A percentile compares a stretch with the other conserved stretches of the same genome.
These are phyloP conservation scores for Rhinocladiella similis DNA, from an alignment of 2,329 filamentous ascomycete genomes.

Conservation along the genomic window DNA sequence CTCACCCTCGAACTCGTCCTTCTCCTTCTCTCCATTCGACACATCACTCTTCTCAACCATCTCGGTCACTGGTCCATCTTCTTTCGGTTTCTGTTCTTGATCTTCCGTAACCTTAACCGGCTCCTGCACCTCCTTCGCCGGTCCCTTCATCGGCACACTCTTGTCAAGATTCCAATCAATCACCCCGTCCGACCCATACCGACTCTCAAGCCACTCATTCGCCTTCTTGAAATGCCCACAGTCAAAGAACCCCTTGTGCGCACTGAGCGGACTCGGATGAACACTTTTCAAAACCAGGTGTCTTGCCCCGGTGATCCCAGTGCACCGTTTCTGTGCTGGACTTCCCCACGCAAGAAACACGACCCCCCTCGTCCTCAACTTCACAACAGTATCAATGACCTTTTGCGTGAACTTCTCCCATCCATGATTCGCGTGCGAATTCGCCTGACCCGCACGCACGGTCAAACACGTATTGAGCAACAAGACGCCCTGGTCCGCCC, in stretches of 20 bases:
- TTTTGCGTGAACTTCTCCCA: conserved; percentile 94
- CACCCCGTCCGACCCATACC: conserved; percentile 76
- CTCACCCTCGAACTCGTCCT: conserved; percentile 35
- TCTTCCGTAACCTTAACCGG: conserved; percentile 18
- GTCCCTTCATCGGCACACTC: conserved; percentile 23
- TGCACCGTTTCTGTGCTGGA: conserved; percentile 77
- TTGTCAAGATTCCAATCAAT: conserved; percentile 78
- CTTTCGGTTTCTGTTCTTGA: conserved; percentile 13
- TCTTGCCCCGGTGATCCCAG: conserved; percentile 61
- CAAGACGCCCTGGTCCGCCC: conserved; percentile 90
- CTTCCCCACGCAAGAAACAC: conserved; percentile 95
- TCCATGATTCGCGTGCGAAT: conserved; percentile 79
- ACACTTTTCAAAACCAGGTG: conserved; percentile 85
- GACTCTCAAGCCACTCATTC: conserved; percentile 77
- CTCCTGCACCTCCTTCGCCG: conserved; percentile 7
- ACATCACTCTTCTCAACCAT: conserved; percentile 31
- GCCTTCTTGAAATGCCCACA: conserved; percentile 78
- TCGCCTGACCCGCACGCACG: conserved; percentile 83
- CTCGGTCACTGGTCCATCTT: conserved; percentile 18
- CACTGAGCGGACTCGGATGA: conserved; percentile 92
- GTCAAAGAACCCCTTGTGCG: conserved; percentile 76
- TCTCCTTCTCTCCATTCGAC: conserved; percentile 12
- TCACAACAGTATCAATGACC: conserved; percentile 82
- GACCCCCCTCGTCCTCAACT: conserved; percentile 74
- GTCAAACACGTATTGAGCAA: conserved; percentile 95